Base-by-base conservation (phyloP, 495 filamentous ascomycete genomes). In the Aspergillus olivimuriae region DNA sequence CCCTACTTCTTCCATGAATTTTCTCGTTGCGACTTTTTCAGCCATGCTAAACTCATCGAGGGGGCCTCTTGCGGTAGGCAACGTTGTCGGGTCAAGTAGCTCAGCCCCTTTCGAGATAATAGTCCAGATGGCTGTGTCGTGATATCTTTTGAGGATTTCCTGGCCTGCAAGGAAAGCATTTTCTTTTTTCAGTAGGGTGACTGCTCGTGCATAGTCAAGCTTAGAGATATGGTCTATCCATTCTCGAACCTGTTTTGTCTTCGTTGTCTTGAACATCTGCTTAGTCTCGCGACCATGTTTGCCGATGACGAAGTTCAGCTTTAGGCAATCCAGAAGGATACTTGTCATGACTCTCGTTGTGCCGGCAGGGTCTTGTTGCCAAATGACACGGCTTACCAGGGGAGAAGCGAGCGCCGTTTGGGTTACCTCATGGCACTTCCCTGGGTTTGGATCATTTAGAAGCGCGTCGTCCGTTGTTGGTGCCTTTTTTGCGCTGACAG, bases 21-120 rank as follows among this genome's bases (percentile, higher is more conserved):
- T 44, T 42, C 43, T 38, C 1, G 49, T 53, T 33, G 48, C 39
- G 43, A 43, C 52, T 31, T 58, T 58, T 41, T 58, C 48, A 8
- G 52, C 46, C 34, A 58, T 51, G 1, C 39, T 52, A 32, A 58
- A 58, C 41, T 43, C 40, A 40, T 55, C 48, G 3, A 37, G n/a
- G 10, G 55, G 55, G 30, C 55, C 48, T 31, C 54, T 58, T 2
- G 48, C 30, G 35, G 45, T 9, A 12, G 46, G 46, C 19, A 58
- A 37, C 14, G 6, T 55, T 20, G 31, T n/a, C 22, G 30, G 43
- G 46, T 58, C 51, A 17, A 55, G 23, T 22, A 52, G 34, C 21
- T 26, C 46, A 4, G 48, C 51, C 44, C 43, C 36, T 19, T 55
- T 58, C 3, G 44, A 34, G 28, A 55, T 58, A 38, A 53, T 55